Base-by-base conservation (phyloP, 2,329 filamentous ascomycete species). In the Neonectria punicea region DNA sequence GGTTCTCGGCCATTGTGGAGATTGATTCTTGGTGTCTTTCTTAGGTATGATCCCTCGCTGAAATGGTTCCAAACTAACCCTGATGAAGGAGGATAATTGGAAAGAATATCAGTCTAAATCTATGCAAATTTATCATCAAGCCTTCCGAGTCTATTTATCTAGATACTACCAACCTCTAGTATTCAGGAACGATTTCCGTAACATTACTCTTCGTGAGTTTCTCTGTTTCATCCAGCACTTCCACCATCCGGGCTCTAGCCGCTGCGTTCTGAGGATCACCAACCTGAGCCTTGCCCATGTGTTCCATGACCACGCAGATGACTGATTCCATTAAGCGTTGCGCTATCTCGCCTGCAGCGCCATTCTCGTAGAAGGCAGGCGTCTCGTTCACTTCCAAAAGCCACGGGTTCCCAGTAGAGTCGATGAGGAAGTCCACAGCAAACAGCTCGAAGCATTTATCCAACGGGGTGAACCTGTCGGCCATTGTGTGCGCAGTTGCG, bases 391-490 rank as follows among this genome's bases (percentile, higher is more conserved):
- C 78, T 62, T 81, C 79, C 0, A 81, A 59, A 0, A 81, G 58
- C 79, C 79, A 81, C 0, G 73, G 76, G 0, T 58, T 73, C 0
- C 78, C 79, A 0, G 61, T 60, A 0, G 67, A 65, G 43, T 80
- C 79, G 7, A 81, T 55, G 18, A 81, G 64, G 25, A 79, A 81
- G 49, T 81, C 79, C 1, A 79, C 64, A 0, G 74, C 79, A 30
- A 80, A 81, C 11, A 81, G 57, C 66, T 80, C 79, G 44, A 80
- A 81, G 60, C 77, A 80, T 44, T 76, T 78, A 14, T 80, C 70
- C 20, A 81, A 13, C 0, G 76, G 73, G 0, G 73, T 79, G 61
- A 81, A 81, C 63, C 79, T 79, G 62, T 80, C 78, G 0, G 76
- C 76, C 79, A 81, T 80, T 1, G 77, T 79, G 13, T 80, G 72